phyloP scores from a whole-genome alignment of 805 yeast genomes.

The Monosporozyma aquatica region DNA sequence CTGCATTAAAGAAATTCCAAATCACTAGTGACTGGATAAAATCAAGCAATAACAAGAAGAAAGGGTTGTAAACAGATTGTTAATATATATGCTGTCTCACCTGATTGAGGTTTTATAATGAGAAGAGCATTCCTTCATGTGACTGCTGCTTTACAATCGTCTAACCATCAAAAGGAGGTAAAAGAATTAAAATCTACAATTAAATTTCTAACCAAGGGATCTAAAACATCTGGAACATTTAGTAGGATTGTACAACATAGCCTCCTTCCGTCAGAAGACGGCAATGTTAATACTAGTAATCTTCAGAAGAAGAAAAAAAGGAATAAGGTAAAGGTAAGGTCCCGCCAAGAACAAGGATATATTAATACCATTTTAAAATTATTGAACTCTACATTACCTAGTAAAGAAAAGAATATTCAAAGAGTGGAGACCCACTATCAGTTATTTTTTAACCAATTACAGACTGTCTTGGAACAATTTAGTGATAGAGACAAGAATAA shows the following conservation, averaged over 20 bases:
- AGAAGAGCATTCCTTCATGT: slow-evolving; percentile 17
- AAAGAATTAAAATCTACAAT: slow-evolving; percentile 22
- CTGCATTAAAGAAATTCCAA: background rate
- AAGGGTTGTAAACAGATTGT: no score
- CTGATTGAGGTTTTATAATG: slow-evolving; percentile 7
- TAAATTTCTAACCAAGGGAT: slow-evolving; percentile 17
- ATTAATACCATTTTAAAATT: slow-evolving; percentile 22
- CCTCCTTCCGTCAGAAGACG: no score
- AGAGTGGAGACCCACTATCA: slow-evolving; percentile 25
- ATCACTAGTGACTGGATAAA: no score
- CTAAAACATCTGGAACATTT: slow-evolving; percentile 7
- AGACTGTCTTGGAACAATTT: background rate
- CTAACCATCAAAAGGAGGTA: slow-evolving; percentile 7
- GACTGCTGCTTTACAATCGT: slow-evolving; percentile 13
- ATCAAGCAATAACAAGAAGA: no score
- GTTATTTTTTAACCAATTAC: slow-evolving; percentile 19
- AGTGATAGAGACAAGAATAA: background rate
- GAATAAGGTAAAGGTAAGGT: no score
- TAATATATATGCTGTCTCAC: no score
- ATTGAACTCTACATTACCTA: slow-evolving; percentile 24
- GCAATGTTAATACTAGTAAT: no score
- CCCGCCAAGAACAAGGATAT: slow-evolving; percentile 9
- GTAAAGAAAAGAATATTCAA: slow-evolving; percentile 14
- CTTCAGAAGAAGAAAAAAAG: no score
- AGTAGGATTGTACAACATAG: slow-evolving; percentile 4